Conservation (phyloP, 2,329 filamentous ascomycete genomes). For the Hymenoscyphus linearis region DNA sequence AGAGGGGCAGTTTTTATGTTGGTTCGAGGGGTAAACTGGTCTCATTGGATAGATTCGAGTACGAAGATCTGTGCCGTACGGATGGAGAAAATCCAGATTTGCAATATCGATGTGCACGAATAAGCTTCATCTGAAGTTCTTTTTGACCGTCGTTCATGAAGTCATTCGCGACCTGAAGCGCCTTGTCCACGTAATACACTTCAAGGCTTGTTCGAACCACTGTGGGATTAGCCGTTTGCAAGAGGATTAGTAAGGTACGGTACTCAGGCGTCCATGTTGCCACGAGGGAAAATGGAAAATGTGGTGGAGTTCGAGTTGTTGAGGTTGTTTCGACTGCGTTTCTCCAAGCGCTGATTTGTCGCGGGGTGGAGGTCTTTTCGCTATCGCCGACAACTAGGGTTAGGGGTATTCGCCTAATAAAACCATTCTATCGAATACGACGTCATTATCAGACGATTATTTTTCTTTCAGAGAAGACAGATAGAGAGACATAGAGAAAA, state of each 20-base stretch:
- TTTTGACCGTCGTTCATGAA: too few species aligned
- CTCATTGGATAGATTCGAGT: neutral
- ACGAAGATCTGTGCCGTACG: neutral
- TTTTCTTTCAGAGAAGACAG: neutral
- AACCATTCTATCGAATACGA: neutral
- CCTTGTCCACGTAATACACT: neutral
- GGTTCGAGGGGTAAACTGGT: neutral
- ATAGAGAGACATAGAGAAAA: neutral
- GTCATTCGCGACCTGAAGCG: neutral
- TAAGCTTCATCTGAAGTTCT: neutral
- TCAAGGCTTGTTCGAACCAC: neutral
- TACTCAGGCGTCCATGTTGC: neutral
- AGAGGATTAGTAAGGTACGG: neutral
- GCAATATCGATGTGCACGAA: neutral
- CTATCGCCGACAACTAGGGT: neutral
- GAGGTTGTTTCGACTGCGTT: neutral
- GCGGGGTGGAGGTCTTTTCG: neutral
- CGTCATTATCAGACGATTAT: neutral
- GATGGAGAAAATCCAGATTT: neutral
- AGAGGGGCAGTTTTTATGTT: neutral
- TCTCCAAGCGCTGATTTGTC: neutral
- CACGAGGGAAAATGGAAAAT: neutral
- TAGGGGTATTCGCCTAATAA: neutral
- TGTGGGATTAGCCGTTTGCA: neutral
- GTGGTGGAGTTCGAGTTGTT: neutral